A percentile compares a stretch with the other conserved stretches of the same genome.
These are phyloP conservation scores for Lactarius pseudohatsudake DNA, from an alignment of 768 basidiomycete genomes.

Conservation along the genomic window DNA sequence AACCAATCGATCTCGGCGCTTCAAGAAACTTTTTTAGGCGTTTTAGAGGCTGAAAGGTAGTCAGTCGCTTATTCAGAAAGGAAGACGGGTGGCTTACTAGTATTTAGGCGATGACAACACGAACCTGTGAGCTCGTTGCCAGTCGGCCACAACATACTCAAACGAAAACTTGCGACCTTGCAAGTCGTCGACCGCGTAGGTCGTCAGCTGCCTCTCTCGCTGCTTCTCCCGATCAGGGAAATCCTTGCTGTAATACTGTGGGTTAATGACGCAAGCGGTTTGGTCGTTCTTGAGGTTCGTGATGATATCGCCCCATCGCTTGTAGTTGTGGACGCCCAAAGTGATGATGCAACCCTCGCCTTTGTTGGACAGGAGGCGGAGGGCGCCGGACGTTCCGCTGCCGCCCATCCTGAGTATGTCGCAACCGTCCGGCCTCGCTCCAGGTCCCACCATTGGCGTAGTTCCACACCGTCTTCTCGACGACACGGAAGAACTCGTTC, in stretches of 20 bases:
- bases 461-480: slow-evolving; percentile 40
- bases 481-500: slow-evolving; percentile 34
- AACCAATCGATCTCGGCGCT: too few species aligned
- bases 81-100: neutral
- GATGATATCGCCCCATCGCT: slow-evolving; percentile 42
- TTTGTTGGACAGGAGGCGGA: slow-evolving; percentile 36
- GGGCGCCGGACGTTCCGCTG: slow-evolving; percentile 42
- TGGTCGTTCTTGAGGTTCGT: slow-evolving; percentile 32
- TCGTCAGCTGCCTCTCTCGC: slow-evolving; percentile 8
- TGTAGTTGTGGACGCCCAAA: slow-evolving; percentile 43
- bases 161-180: slow-evolving; percentile 1
- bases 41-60: neutral
- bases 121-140: neutral
- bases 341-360: slow-evolving; percentile 38
- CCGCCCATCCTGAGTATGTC: slow-evolving; percentile 38
- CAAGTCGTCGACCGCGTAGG: neutral
- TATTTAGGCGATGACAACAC: neutral
- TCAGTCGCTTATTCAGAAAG: neutral
- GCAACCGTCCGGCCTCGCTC: slow-evolving; percentile 30
- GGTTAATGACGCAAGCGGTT: slow-evolving; percentile 15
- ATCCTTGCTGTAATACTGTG: slow-evolving; percentile 10
- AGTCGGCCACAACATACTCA: neutral
- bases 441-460: slow-evolving; percentile 40
- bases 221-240: neutral
- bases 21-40: too few species aligned